These are phyloP conservation scores for Entomortierella parvispora DNA, from an alignment of 192 early-diverging fungal genomes.

Conservation along the genomic window DNA sequence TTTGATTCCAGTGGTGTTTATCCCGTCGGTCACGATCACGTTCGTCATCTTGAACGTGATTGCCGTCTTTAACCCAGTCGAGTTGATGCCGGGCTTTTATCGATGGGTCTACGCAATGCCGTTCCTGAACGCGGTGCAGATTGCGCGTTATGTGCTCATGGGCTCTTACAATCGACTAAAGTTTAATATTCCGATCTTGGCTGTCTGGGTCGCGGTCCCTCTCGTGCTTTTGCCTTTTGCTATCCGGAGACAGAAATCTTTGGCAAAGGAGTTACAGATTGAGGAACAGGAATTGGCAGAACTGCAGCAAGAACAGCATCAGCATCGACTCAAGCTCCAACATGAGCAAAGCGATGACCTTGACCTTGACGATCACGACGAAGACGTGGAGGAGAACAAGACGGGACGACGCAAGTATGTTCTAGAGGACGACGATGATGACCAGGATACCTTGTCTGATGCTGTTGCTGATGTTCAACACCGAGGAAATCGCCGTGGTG, in stretches of 20 bases:
- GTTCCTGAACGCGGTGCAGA: slow-evolving; percentile 58
- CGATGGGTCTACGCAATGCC: slow-evolving; percentile 56
- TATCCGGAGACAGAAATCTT: slow-evolving; percentile 36
- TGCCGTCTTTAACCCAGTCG: slow-evolving; percentile 45
- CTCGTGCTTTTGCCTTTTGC: slow-evolving; percentile 35
- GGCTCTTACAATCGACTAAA: slow-evolving; percentile 52
- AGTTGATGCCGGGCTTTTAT: slow-evolving; percentile 53
- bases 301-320: not conserved
- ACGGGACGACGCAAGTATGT: too few relatives aligned
- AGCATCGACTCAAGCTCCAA: too few relatives aligned
- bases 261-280: slow-evolving; percentile 3
- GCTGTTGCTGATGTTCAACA: too few relatives aligned
- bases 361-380: too few relatives aligned
- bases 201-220: slow-evolving; percentile 45
- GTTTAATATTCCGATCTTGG: slow-evolving; percentile 50
- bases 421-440: too few relatives aligned
- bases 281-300: slow-evolving; percentile 11
- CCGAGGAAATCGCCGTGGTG: too few relatives aligned
- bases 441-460: too few relatives aligned
- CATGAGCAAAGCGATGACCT: too few relatives aligned
- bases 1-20: slow-evolving; percentile 39
- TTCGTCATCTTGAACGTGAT: slow-evolving; percentile 52
- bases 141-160: slow-evolving; percentile 54
- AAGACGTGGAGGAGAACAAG: too few relatives aligned
- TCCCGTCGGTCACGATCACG: slow-evolving; percentile 39